Conservation (phyloP, 2,329 filamentous ascomycete species). For the Claviceps fusiformis region DNA sequence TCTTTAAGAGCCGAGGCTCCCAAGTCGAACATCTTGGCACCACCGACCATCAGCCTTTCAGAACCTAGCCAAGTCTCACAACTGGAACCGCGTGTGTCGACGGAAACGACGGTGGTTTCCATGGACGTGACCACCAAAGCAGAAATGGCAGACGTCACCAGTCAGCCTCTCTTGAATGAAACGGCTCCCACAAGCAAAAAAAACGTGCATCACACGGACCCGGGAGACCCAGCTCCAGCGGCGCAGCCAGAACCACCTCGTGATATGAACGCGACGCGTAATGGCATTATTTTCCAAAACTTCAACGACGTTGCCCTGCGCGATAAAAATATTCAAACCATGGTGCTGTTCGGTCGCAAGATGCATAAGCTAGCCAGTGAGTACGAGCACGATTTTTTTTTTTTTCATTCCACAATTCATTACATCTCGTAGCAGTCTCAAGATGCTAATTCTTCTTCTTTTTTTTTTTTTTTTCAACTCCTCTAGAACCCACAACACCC, state of each 20-base stretch:
- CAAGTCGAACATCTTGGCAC: slow-evolving; percentile 31
- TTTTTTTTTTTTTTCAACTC: background rate
- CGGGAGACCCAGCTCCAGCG: slow-evolving; percentile 10
- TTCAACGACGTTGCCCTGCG: slow-evolving; percentile 43
- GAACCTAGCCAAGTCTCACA: background rate
- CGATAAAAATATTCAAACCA: slow-evolving; percentile 43
- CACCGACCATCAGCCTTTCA: slow-evolving; percentile 14
- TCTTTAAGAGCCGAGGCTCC: slow-evolving; percentile 17
- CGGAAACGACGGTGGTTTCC: background rate
- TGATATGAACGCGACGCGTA: slow-evolving; percentile 22
- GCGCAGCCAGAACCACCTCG: slow-evolving; percentile 3
- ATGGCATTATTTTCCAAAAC: slow-evolving; percentile 46
- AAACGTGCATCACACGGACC: slow-evolving; percentile 4
- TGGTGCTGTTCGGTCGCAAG: slow-evolving; percentile 44
- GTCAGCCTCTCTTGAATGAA: slow-evolving; percentile 7
- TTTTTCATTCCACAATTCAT: too few relatives aligned
- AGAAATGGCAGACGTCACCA: background rate
- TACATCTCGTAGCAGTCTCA: too few relatives aligned
- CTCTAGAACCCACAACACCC: slow-evolving; percentile 33
- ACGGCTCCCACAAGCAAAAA: slow-evolving; percentile 7
- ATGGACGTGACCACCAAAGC: background rate
- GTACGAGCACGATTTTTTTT: slow-evolving; percentile 10
- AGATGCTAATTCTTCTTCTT: too few relatives aligned
- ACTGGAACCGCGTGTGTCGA: background rate
- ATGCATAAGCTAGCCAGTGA: slow-evolving; percentile 44